A percentile compares a stretch with the other conserved stretches of the same genome.
Conservation (phyloP, 805 yeast species). For the Yamadazyma paraphyllophila region DNA sequence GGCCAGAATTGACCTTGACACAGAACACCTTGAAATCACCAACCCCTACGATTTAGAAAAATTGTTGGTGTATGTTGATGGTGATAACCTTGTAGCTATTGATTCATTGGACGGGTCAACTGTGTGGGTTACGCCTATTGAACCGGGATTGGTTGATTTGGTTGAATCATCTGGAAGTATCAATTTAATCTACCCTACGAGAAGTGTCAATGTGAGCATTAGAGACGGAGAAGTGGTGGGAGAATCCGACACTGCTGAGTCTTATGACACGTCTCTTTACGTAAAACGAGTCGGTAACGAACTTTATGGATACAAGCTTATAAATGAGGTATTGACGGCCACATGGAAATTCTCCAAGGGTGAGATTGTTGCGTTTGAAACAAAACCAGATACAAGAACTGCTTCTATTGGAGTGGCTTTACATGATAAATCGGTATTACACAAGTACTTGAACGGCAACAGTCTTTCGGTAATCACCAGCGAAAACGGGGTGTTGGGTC, state of each 20-base stretch:
- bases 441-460: conserved; percentile 81
- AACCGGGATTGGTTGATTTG: conserved; percentile 13
- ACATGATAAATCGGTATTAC: conserved; percentile 69
- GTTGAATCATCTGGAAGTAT: conserved; percentile 7
- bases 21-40: conserved; percentile 5
- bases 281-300: conserved; percentile 5
- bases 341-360: conserved; percentile 32
- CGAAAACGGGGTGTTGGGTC: conserved; percentile 27
- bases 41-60: conserved; percentile 32
- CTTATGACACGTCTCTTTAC: not conserved
- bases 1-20: conserved; percentile 2
- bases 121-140: conserved; percentile 34
- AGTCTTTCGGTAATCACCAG: conserved; percentile 48
- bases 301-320: conserved; percentile 23
- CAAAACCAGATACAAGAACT: conserved; percentile 24
- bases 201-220: conserved; percentile 8
- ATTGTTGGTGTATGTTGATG: conserved; percentile 23
- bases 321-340: conserved; percentile 11
- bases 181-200: not conserved
- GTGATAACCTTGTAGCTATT: conserved; percentile 38
- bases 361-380: conserved; percentile 16
- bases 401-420: conserved; percentile 66
- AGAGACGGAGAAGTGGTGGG: conserved; percentile 17
- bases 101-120: conserved; percentile 38
- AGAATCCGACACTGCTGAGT: not conserved